A percentile compares a stretch with the other conserved stretches of the same genome.
Conservation (phyloP, 2,329 filamentous ascomycete species). For the Penicillium capsulatum region DNA sequence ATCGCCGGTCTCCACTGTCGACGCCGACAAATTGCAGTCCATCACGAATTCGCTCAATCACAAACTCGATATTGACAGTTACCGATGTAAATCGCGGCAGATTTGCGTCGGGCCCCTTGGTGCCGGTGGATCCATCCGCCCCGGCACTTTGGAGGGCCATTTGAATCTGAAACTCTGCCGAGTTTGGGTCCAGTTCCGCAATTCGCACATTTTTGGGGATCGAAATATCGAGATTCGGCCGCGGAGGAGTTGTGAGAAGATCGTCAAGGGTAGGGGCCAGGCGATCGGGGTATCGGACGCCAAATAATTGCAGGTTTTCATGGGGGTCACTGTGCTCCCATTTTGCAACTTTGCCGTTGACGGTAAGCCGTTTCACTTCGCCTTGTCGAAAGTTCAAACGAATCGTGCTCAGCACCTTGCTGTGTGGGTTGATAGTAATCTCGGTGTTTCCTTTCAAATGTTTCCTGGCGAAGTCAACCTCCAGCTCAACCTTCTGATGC, state of each 20-base stretch:
- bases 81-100: slow-evolving; percentile 55
- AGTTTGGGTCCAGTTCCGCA: slow-evolving; percentile 55
- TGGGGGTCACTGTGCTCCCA: slow-evolving; percentile 43
- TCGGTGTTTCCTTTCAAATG: slow-evolving; percentile 73
- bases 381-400: slow-evolving; percentile 62
- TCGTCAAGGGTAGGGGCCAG: slow-evolving; percentile 64
- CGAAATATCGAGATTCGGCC: slow-evolving; percentile 56
- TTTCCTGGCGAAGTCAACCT: slow-evolving; percentile 77
- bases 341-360: slow-evolving; percentile 42
- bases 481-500: slow-evolving; percentile 83
- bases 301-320: slow-evolving; percentile 50
- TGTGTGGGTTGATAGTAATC: slow-evolving; percentile 68
- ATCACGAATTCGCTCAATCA: slow-evolving; percentile 70
- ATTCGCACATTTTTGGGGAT: slow-evolving; percentile 60
- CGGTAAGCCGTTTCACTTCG: slow-evolving; percentile 50
- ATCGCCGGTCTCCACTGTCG: slow-evolving; percentile 72
- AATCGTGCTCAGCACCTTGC: slow-evolving; percentile 52
- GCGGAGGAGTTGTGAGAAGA: slow-evolving; percentile 49
- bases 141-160: slow-evolving; percentile 39
- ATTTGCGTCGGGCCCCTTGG: slow-evolving; percentile 37
- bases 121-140: slow-evolving; percentile 35
- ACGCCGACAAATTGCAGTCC: slow-evolving; percentile 89
- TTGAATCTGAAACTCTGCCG: slow-evolving; percentile 47
- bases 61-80: slow-evolving; percentile 69
- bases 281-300: slow-evolving; percentile 70